Evolutionary conservation across 1,284 basidiomycete species (phyloP), one percentile per base, ranked within the genome.

Genomic region (Peniophora sp.): DNA sequence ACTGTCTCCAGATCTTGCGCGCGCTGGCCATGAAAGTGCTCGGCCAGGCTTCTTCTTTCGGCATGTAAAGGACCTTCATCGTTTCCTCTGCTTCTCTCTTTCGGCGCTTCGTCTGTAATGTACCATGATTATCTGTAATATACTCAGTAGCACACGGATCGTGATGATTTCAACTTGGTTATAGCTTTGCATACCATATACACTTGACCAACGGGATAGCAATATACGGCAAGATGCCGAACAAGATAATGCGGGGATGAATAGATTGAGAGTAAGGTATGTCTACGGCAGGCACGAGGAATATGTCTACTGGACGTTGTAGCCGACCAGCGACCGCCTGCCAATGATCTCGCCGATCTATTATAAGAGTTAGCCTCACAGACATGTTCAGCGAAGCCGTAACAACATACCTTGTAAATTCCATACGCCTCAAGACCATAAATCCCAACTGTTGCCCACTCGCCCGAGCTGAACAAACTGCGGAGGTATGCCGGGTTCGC

Each of bases 311-410:
- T 86, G 72, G 56, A 86, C 62, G 54, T 84, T 83, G 76, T 96
- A 96, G 45, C 92, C 92, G 61, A 95, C 77, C 45, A 95, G 65
- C 70, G 82, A 82, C 68, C 90, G 81, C 59, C 90, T 79, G 45
- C 92, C 92, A 59, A 95, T 64, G 58, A 96, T 95, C 70, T 97
- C 92, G 52, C 93, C 93, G 72, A 97, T 81, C 81, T 90, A 68
- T n/a, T 47, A n/a, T n/a, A n/a, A n/a, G 17, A 38, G 27, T n/a
- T n/a, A n/a, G n/a, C n/a, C n/a, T n/a, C n/a, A n/a, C n/a, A n/a
- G 2, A n/a, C n/a, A n/a, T n/a, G 34, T n/a, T 36, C 34, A 10
- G 34, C 34, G n/a, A 41, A 5, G 38, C 12, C 27, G 5, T 2
- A 2, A 12, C 39, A 35, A 65, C 77, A 45, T 54, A 84, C 85